Evolutionary conservation across 2,329 filamentous ascomycete genomes (phyloP), one percentile per base, ranked within the genome.

Genomic region (Beauveria scarabaeidicola): DNA sequence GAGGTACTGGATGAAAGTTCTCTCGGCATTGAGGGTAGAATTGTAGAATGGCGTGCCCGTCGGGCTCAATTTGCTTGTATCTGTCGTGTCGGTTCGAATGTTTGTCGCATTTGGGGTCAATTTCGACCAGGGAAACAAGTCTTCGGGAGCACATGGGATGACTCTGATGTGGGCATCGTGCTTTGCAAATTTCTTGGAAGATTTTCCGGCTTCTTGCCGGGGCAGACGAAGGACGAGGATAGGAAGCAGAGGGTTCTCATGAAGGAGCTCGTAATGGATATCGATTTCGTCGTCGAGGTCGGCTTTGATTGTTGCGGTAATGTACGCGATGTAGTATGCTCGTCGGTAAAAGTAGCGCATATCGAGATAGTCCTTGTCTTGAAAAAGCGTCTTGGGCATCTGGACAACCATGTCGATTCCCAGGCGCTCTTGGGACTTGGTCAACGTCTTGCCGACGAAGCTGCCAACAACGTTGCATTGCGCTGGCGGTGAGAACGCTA

Each of bases 301-400:
- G 41, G 81, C 77, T 64, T 85, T 84, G 56, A 97, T 76, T 5
- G 82, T 85, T 32, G 84, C 85, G 15, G 91, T 86, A 59, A 97
- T 77, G 64, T 89, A 90, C 38, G 92, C 90, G 54, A 97, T 77
- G 69, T 95, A 97, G 73, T 93, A 97, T 13, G 94, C 89, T 63
- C 92, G 81, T 68, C 96, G 95, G 75, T 97, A 92, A 69, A 97
- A 96, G 75, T 96, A 97, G 62, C 94, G 85, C 77, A 94, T 82
- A 71, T 96, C 91, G 53, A 92, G 80, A 70, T 93, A 97, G 73
- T 99, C 94, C 74, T 97, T 97, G 48, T 95, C 90, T 69, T 96
- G 91, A 67, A 97, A 92, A 13, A 96, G 74, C 1, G 81, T 75
- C 60, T 77, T 73, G 5, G 94, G 93, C 85, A 99, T 95, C 52